Percentiles rank a stretch among this genome's conserved stretches.
phyloP scores from a whole-genome alignment of 139 green algal species.

The Ettlia oleoabundans region DNA sequence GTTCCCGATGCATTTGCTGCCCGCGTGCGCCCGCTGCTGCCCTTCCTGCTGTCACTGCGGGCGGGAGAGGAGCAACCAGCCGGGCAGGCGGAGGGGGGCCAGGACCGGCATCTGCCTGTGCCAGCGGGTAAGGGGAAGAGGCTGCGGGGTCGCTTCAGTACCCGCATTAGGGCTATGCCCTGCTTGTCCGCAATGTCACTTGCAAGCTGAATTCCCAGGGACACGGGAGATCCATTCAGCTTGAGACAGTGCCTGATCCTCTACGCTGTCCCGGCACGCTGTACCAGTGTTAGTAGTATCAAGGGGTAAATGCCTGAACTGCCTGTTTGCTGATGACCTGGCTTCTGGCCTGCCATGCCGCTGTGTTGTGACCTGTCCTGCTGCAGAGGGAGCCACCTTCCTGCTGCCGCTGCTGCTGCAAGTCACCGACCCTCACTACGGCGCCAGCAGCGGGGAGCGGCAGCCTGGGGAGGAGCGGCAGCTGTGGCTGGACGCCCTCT shows the following conservation, averaged over 20 bases:
- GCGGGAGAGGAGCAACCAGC: background rate
- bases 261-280: no score
- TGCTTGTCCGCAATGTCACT: background rate
- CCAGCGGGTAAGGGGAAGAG: background rate
- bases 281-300: no score
- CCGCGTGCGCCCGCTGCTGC: conserved; percentile 48
- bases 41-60: conserved; percentile 32
- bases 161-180: background rate
- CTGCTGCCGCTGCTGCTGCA: conserved; percentile 43
- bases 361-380: background rate
- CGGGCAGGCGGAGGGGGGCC: background rate
- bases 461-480: background rate
- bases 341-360: background rate
- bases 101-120: background rate
- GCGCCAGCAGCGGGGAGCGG: background rate
- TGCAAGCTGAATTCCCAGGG: no score
- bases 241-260: no score
- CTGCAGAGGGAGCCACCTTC: conserved; percentile 20
- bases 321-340: no score
- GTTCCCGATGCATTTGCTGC: conserved; percentile 38
- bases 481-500: conserved; percentile 23
- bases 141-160: background rate
- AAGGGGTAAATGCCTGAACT: no score
- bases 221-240: no score
- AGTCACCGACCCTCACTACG: background rate